phyloP scores from a whole-genome alignment of 257 asterid species.

The Jacaranda mimosifolia region DNA sequence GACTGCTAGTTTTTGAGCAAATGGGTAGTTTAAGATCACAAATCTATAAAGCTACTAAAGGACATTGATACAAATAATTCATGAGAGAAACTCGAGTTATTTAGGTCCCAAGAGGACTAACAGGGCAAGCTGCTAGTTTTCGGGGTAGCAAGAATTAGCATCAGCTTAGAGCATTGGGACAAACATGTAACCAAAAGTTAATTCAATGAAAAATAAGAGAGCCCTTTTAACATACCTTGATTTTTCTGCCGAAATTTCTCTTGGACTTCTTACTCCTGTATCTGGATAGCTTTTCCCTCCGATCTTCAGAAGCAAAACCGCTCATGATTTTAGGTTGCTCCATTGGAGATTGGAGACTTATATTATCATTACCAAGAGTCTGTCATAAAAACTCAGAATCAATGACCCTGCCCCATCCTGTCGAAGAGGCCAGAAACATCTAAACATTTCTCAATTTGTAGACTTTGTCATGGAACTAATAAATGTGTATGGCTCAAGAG shows the following conservation, averaged over 20 bases:
- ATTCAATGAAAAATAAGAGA: not conserved
- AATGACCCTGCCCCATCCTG: conserved; percentile 66
- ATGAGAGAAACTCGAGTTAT: too few relatives aligned
- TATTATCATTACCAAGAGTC: conserved; percentile 66
- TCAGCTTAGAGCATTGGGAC: too few relatives aligned
- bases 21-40: too few relatives aligned
- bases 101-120: too few relatives aligned
- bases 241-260: conserved; percentile 91
- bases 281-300: conserved; percentile 85
- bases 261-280: conserved; percentile 86
- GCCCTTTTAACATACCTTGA: conserved; percentile 60
- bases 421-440: conserved; percentile 63
- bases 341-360: conserved; percentile 57
- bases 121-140: not conserved
- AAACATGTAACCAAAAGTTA: not conserved
- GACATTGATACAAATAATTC: too few relatives aligned
- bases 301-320: conserved; percentile 64
- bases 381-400: conserved; percentile 84
- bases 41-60: too few relatives aligned
- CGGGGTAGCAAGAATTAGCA: not conserved
- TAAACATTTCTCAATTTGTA: conserved; percentile 60
- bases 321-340: conserved; percentile 55
- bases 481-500: conserved; percentile 29
- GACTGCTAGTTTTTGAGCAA: too few relatives aligned
- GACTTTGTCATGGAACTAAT: conserved; percentile 43